These are phyloP conservation scores for Orbilia blumenaviensis DNA, from an alignment of 2,329 filamentous ascomycete genomes.

Conservation along the genomic window DNA sequence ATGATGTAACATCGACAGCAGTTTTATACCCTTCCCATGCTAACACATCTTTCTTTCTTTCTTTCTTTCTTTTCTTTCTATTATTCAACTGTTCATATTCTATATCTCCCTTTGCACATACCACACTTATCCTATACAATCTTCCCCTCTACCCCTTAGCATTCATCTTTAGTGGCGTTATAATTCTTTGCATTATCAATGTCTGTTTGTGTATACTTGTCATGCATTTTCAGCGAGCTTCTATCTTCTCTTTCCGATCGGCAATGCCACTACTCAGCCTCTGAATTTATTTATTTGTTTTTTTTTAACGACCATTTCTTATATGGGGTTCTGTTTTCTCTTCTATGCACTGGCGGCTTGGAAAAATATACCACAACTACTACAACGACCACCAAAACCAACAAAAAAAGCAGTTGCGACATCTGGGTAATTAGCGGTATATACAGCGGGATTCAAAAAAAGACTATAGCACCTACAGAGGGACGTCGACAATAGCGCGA, in stretches of 20 bases:
- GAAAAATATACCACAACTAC: conserved; percentile 37
- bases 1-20: conserved; percentile 68
- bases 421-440: conserved; percentile 32
- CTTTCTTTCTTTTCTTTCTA: neutral
- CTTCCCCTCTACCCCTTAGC: conserved; percentile 11
- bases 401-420: conserved; percentile 34
- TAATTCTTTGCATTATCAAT: conserved; percentile 5
- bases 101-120: conserved; percentile 37
- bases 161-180: conserved; percentile 47
- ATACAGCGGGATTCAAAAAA: conserved; percentile 40
- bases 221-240: conserved; percentile 53
- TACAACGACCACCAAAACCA: conserved; percentile 6
- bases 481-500: conserved; percentile 45
- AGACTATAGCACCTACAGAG: conserved; percentile 14
- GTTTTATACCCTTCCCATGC: neutral
- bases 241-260: conserved; percentile 32
- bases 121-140: neutral
- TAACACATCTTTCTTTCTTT: too few species aligned
- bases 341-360: conserved; percentile 53
- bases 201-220: conserved; percentile 24
- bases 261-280: conserved; percentile 1
- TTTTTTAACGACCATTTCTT: conserved; percentile 10
- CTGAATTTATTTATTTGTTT: neutral
- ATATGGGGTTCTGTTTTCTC: conserved; percentile 24
- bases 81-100: conserved; percentile 48